Conservation (phyloP, 495 filamentous ascomycete genomes). For the Aspergillus cavernicola region DNA sequence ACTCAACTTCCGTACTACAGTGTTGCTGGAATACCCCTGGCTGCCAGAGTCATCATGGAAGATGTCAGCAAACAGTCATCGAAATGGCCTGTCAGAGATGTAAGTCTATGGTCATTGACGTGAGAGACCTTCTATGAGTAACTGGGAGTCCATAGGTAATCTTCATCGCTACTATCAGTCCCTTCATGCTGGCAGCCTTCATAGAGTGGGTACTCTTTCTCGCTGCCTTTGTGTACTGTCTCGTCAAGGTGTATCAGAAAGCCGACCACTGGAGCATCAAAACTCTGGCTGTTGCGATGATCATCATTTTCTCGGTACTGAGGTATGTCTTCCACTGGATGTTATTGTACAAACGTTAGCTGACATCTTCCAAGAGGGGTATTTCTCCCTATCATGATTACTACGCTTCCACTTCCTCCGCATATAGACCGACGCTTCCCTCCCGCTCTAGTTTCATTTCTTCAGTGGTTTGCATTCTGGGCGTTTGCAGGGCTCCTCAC, state of each 20-base stretch:
- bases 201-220: constrained; percentile 96
- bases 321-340: constrained; percentile 51
- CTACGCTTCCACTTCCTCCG: constrained; percentile 81
- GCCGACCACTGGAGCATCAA: constrained; percentile 82
- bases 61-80: constrained; percentile 11
- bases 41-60: background rate
- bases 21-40: background rate
- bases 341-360: constrained; percentile 24
- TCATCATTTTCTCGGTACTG: constrained; percentile 65
- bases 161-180: constrained; percentile 77
- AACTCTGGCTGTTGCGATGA: constrained; percentile 72
- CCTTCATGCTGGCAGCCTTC: constrained; percentile 78
- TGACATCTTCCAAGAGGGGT: constrained; percentile 48
- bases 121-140: background rate
- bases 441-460: constrained; percentile 53
- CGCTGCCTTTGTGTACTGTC: constrained; percentile 86
- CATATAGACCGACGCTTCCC: constrained; percentile 71
- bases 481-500: constrained; percentile 82
- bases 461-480: constrained; percentile 98
- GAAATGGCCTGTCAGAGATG: constrained; percentile 63
- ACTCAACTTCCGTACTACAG: background rate
- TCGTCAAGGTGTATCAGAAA: constrained; percentile 84
- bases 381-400: constrained; percentile 91
- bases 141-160: constrained; percentile 54
- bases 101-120: constrained; percentile 37